Evolutionary conservation across 768 basidiomycete genomes (phyloP).

Genomic region (Trametopsis cervina): DNA sequence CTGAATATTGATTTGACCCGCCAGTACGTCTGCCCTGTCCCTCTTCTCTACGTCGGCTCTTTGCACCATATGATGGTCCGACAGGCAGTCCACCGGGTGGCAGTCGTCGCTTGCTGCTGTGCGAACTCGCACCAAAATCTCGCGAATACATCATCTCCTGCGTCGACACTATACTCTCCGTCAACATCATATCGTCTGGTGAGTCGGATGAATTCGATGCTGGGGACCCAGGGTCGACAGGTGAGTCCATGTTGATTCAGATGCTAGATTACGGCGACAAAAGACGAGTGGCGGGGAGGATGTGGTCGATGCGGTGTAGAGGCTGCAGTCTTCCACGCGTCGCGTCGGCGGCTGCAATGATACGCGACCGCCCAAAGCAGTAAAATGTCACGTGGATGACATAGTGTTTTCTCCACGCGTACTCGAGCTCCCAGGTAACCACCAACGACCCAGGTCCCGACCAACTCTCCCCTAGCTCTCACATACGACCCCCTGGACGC

Average conservation of each 20-base stretch:
- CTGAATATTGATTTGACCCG: constrained; percentile 1
- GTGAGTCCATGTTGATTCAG: constrained; percentile 6
- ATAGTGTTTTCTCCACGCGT: constrained; percentile 3
- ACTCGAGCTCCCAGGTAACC: not conserved
- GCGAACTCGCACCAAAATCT: not conserved
- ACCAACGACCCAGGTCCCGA: not conserved
- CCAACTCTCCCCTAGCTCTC: not conserved
- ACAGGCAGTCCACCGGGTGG: constrained; percentile 6
- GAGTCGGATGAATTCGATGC: constrained; percentile 3
- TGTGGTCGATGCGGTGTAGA: not conserved
- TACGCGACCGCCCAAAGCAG: not conserved
- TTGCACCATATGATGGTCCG: constrained; percentile 7
- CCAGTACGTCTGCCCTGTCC: not conserved
- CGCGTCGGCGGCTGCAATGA: not conserved
- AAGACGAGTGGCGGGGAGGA: too few species aligned
- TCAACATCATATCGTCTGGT: not conserved
- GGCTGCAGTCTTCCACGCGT: not conserved
- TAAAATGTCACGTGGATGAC: not conserved
- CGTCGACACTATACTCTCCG: not conserved
- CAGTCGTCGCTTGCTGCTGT: constrained; percentile 7
- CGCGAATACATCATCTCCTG: not conserved
- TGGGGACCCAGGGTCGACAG: constrained; percentile 7
- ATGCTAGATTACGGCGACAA: not conserved
- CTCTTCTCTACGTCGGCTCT: constrained; percentile 19
- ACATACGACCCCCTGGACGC: too few species aligned